phyloP scores from a whole-genome alignment of 2,329 filamentous ascomycete species.

The Penicillium expansum region DNA sequence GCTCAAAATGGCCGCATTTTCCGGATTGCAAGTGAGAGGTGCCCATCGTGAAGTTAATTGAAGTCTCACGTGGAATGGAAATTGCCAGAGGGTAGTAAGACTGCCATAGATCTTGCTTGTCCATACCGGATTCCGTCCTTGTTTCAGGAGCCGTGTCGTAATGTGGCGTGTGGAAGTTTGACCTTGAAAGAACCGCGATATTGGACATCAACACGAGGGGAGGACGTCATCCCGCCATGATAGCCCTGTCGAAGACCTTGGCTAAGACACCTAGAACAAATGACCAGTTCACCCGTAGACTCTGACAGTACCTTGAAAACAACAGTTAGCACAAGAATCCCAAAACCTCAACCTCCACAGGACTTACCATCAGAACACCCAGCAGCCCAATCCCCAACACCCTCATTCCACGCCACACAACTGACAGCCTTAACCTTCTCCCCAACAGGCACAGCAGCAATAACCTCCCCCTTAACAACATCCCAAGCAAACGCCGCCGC shows the following conservation, averaged over 20 bases:
- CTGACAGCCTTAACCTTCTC: conserved; percentile 44
- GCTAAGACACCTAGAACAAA: background rate
- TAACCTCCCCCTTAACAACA: conserved; percentile 67
- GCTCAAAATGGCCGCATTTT: background rate
- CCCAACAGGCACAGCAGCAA: conserved; percentile 56
- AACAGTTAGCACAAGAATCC: background rate
- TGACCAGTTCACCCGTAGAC: conserved; percentile 5
- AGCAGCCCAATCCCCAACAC: conserved; percentile 39
- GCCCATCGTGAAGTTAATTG: background rate
- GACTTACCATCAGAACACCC: conserved; percentile 43
- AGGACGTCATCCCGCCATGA: background rate
- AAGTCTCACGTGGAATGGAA: background rate
- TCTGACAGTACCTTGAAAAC: conserved; percentile 1
- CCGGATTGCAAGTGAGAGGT: background rate
- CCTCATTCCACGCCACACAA: conserved; percentile 48
- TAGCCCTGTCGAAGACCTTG: background rate
- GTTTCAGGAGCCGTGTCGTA: background rate
- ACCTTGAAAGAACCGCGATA: background rate
- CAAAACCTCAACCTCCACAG: background rate
- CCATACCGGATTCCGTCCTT: background rate
- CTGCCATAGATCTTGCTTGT: background rate
- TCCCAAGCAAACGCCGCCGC: conserved; percentile 67
- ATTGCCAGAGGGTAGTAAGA: background rate
- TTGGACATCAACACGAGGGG: background rate
- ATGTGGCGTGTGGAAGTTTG: background rate